Evolutionary conservation across 495 filamentous ascomycete genomes (phyloP).

Genomic region (Articulospora tetracladia): DNA sequence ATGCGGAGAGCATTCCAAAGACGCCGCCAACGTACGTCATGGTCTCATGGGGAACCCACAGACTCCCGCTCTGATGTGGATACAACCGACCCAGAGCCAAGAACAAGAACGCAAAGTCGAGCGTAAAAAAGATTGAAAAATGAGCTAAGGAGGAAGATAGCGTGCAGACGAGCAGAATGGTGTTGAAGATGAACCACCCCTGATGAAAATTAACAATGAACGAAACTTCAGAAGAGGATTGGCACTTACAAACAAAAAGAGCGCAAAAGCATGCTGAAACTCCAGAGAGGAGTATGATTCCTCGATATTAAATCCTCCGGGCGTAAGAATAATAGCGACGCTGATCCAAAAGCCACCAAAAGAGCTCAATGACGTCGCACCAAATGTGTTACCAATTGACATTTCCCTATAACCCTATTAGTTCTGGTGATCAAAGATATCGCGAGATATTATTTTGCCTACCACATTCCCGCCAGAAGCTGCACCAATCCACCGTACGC

Average conservation of each 20-base stretch:
- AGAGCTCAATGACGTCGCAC: constrained; percentile 91
- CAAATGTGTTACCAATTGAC: constrained; percentile 95
- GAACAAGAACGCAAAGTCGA: constrained; percentile 87
- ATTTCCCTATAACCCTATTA: constrained; percentile 67
- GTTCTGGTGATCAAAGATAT: constrained; percentile 13
- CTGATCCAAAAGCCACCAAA: constrained; percentile 97
- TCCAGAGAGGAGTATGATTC: constrained; percentile 33
- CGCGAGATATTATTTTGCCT: constrained; percentile 45
- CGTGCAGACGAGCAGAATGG: constrained; percentile 80
- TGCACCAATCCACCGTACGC: constrained; percentile 88
- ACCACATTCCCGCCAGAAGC: constrained; percentile 96
- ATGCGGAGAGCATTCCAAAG: constrained; percentile 83
- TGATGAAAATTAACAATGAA: not conserved
- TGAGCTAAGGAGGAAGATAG: constrained; percentile 91
- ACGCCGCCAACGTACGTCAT: constrained; percentile 64
- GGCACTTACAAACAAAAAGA: constrained; percentile 40
- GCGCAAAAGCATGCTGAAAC: constrained; percentile 8
- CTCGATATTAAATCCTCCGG: constrained; percentile 63
- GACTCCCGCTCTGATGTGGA: not conserved
- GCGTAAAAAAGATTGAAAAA: constrained; percentile 91
- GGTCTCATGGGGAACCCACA: not conserved
- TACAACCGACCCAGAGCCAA: constrained; percentile 60
- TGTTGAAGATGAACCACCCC: constrained; percentile 97
- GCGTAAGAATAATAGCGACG: constrained; percentile 83
- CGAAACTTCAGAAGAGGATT: constrained; percentile 41